Base-by-base conservation (phyloP, 306 rosid genomes). In the Quercus suber region DNA sequence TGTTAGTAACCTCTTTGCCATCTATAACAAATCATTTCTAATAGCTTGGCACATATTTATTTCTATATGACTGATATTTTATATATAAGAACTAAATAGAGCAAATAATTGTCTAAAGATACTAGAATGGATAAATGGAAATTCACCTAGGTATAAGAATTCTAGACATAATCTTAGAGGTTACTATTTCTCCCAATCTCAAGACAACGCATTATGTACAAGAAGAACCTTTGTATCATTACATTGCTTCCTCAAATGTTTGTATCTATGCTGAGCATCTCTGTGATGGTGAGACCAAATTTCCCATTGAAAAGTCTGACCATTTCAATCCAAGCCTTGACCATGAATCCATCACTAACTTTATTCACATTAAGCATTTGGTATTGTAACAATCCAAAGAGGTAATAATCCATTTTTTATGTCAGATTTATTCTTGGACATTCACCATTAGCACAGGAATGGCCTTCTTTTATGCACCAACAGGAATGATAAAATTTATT, bases 301-400 rank as follows among this genome's bases (percentile, higher is more conserved):
- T 77, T 77, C 20, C 43, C 55, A 77, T 10, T 10, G 56, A 70
- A 78, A 59, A 70, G 58, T 60, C 5, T 18, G 59, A 78, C 59
- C 68, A 69, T 78, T 67, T 70, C 81, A 78, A 20, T 56, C 81
- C 76, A 78, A 56, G 81, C 76, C 33, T 57, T 59, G 8, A 52
- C 20, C 17, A 74, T 51, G 41, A 78, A 70, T 21, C 73, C 76
- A 25, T 17, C 70, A 70, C 59, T 52, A 25, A 25, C 43, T 78
- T 78, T 78, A 43, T 78, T 78, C 43, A 71, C 76, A 23, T 18
- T 71, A 58, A 70, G 76, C 30, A 57, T 49, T 30, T 78, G 76
- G 45, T 78, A 58, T 55, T 53, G 30, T 28, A 28, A 28, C 30
- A 28, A 28, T 28, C 0, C 30, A 28, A 28, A 0, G 31, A 28